phyloP scores from a whole-genome alignment of 208 protist genomes.

The Trypanosoma congolense region DNA sequence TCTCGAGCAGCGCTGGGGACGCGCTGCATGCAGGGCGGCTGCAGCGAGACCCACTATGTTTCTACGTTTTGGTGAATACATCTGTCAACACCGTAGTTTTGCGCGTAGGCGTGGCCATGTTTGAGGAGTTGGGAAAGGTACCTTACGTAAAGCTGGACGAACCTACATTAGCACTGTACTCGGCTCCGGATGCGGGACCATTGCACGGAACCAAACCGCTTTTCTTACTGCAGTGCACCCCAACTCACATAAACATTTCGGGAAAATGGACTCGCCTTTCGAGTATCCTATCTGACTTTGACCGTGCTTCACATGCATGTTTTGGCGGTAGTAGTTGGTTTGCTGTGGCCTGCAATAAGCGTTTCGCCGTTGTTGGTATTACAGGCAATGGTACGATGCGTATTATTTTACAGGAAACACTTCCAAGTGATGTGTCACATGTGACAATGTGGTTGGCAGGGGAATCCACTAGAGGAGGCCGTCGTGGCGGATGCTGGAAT shows the following conservation, averaged over 20 bases:
- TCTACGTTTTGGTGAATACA: conserved; percentile 16
- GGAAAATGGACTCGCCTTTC: conserved; percentile 4
- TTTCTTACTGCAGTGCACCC: conserved; percentile 19
- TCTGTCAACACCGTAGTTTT: conserved; percentile 4
- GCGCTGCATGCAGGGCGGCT: not conserved
- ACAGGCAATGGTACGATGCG: too few species aligned
- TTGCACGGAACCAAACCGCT: not conserved
- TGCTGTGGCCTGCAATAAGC: conserved; percentile 10
- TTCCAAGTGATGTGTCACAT: conserved; percentile 21
- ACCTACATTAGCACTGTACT: conserved; percentile 18
- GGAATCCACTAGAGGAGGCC: not conserved
- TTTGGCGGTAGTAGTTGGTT: conserved; percentile 14
- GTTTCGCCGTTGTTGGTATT: conserved; percentile 3
- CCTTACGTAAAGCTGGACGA: conserved; percentile 15
- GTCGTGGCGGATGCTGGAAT: not conserved
- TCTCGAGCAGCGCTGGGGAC: conserved; percentile 8
- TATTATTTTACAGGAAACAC: conserved; percentile 1
- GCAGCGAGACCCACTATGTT: not conserved
- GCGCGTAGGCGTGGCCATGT: not conserved
- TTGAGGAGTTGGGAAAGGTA: conserved; percentile 3
- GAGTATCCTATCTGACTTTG: conserved; percentile 9
- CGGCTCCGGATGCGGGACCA: not conserved
- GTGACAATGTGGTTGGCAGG: conserved; percentile 4
- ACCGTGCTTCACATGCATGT: conserved; percentile 12
- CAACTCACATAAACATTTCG: conserved; percentile 4